phyloP scores from a whole-genome alignment of 768 basidiomycete species.

The Mycena maculata region DNA sequence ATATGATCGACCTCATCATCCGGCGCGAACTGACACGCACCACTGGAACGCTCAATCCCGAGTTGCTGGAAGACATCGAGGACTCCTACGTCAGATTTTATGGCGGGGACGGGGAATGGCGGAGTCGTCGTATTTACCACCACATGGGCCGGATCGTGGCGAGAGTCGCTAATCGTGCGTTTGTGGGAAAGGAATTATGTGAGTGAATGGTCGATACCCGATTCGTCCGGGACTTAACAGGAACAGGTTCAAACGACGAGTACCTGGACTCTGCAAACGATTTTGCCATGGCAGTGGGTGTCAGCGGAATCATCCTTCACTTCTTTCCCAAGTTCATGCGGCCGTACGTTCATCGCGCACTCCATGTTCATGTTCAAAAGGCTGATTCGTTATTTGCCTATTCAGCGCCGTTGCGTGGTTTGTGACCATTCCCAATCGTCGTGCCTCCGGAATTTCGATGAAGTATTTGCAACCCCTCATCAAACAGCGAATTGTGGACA shows the following conservation, averaged over 20 bases:
- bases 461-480: slow-evolving; percentile 26
- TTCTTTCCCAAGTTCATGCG: slow-evolving; percentile 29
- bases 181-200: slow-evolving; percentile 23
- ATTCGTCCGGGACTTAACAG: too few species aligned
- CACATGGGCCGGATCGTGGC: slow-evolving; percentile 7
- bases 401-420: slow-evolving; percentile 28
- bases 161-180: slow-evolving; percentile 15
- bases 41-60: slow-evolving; percentile 16
- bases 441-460: slow-evolving; percentile 23
- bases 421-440: slow-evolving; percentile 29
- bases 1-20: slow-evolving; percentile 27
- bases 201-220: background rate
- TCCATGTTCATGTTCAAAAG: too few species aligned
- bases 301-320: slow-evolving; percentile 29
- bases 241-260: slow-evolving; percentile 23
- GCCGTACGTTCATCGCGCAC: background rate
- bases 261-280: slow-evolving; percentile 17
- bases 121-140: slow-evolving; percentile 8
- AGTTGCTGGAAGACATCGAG: slow-evolving; percentile 15
- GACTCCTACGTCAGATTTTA: background rate
- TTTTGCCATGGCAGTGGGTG: slow-evolving; percentile 24
- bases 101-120: slow-evolving; percentile 7
- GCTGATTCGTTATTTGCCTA: background rate
- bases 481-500: slow-evolving; percentile 22
- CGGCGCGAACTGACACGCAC: slow-evolving; percentile 25